Percentiles rank a stretch among this genome's conserved stretches.
Conservation (phyloP, 345 rosid species). For the Nasturtium officinale region DNA sequence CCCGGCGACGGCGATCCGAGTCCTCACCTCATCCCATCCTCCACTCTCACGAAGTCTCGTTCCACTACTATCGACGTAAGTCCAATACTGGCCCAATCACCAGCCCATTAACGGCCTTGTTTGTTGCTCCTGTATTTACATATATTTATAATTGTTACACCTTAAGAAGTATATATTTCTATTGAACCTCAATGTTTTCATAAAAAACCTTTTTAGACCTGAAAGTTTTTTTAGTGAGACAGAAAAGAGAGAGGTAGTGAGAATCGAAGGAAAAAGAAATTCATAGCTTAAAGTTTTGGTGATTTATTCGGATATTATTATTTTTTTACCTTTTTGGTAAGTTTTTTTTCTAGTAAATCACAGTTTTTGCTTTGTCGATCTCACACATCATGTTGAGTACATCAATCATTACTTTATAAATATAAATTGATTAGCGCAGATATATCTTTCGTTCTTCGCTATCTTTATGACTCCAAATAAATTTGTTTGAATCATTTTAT, state of each 20-base stretch:
- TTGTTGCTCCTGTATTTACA: background rate
- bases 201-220: background rate
- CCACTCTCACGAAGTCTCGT: background rate
- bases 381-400: background rate
- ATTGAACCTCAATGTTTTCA: background rate
- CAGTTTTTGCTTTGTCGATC: background rate
- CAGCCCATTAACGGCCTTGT: background rate
- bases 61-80: background rate
- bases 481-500: background rate
- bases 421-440: background rate
- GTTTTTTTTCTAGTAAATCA: background rate
- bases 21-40: background rate
- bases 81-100: background rate
- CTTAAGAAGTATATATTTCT: background rate
- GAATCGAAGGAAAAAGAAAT: too few species aligned
- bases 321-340: background rate
- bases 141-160: slow-evolving; percentile 8
- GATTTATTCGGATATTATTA: background rate
- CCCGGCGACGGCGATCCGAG: background rate
- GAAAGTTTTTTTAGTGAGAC: slow-evolving; percentile 2
- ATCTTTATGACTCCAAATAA: background rate
- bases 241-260: too few species aligned
- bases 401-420: background rate
- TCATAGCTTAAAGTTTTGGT: background rate
- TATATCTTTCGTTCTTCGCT: background rate